Evolutionary conservation across 495 filamentous ascomycete genomes (phyloP), one percentile per base, ranked within the genome.

Genomic region (Aspergillus biplanus): DNA sequence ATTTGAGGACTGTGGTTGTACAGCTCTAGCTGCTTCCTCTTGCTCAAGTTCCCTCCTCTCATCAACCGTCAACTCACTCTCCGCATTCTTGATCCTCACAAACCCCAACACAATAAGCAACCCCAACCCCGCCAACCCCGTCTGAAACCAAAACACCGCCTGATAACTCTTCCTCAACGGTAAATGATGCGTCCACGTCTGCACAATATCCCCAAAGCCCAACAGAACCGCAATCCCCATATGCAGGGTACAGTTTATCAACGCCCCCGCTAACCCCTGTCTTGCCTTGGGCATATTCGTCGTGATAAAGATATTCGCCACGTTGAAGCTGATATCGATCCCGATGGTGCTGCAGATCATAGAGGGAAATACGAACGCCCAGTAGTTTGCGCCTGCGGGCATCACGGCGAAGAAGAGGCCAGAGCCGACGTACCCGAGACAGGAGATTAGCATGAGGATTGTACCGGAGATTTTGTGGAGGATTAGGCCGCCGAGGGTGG

Each of bases 201-300:
- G 82, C 16, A 90, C 81, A 42, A 91, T 80, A 69, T 96, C 92
- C 0, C 87, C 90, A 50, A 96, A 83, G 0, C 88, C 90, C 5
- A 96, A 80, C 74, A 88, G 89, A 57, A 95, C 86, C 0, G 90
- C 89, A 62, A 95, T 92, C n/a, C 90, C 91, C n/a, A 96, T 78
- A 63, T 91, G 89, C 34, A 93, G 73, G 4, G 85, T 78, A 55
- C 78, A 82, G 65, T 89, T 88, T 66, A 87, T 85, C 53, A 89
- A 71, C 0, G 87, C 92, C 0, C 92, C 92, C 0, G 91, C 91
- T 0, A 93, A 79, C 1, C 90, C 91, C 71, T 96, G 92, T 46
- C 85, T 82, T 8, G 82, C 78, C 44, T 83, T 81, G 0, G 91
- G 89, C 66, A 95, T 78, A 6, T 83, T 85, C 1, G 89, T 91